Percentiles rank a stretch among this genome's conserved stretches.
Conservation (phyloP, 1,284 basidiomycete species). For the Puccinia novopanici region DNA sequence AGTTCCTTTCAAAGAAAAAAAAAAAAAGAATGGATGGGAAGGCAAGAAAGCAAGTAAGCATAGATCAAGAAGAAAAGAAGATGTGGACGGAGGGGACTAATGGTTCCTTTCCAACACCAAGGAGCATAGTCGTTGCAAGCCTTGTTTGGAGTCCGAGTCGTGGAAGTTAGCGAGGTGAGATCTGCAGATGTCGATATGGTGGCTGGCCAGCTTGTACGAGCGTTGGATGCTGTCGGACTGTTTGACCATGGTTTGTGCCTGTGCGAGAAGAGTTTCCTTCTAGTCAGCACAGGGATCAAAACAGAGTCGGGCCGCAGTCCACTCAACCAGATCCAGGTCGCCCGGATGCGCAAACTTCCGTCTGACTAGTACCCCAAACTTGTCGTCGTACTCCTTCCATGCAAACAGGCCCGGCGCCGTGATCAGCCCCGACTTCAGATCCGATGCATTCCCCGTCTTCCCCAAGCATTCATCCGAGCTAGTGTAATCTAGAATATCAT, state of each 20-base stretch:
- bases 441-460: slow-evolving; percentile 78
- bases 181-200: neutral
- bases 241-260: slow-evolving; percentile 8
- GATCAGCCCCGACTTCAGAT: slow-evolving; percentile 81
- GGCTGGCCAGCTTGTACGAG: neutral
- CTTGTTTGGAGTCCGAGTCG: neutral
- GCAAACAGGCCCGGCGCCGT: slow-evolving; percentile 94
- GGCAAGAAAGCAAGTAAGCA: neutral
- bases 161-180: neutral
- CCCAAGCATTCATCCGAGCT: slow-evolving; percentile 67
- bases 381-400: slow-evolving; percentile 81
- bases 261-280: too few species aligned
- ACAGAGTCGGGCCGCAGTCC: slow-evolving; percentile 29
- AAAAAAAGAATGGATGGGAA: neutral
- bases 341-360: slow-evolving; percentile 80
- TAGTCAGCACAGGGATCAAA: too few species aligned
- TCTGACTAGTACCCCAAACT: slow-evolving; percentile 74
- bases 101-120: neutral
- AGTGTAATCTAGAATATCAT: slow-evolving; percentile 87
- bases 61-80: neutral
- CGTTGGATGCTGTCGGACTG: neutral
- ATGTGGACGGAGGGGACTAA: neutral
- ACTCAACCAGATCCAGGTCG: slow-evolving; percentile 74
- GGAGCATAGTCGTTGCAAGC: neutral
- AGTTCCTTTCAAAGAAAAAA: too few species aligned